A percentile compares a stretch with the other conserved stretches of the same genome.
Evolutionary conservation across 2,329 filamentous ascomycete species (phyloP).

Genomic region (Waltergamsia citrina): DNA sequence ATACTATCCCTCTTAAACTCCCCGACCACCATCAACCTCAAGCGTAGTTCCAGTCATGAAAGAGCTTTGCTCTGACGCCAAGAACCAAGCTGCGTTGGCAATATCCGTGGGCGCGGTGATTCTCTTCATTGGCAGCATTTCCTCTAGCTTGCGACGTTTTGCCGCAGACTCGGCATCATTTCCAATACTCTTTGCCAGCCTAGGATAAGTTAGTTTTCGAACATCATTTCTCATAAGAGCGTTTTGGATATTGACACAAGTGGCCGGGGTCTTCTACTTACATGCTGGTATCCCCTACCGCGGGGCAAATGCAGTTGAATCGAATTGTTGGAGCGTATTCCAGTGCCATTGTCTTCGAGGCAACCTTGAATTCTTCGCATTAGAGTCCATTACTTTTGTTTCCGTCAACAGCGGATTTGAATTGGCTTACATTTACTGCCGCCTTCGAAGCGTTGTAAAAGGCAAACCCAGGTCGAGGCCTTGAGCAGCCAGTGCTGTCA

Average conservation of each 20-base stretch:
- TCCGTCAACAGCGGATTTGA: not conserved
- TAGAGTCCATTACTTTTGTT: not conserved
- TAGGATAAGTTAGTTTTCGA: not conserved
- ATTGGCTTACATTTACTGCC: slow-evolving; percentile 1
- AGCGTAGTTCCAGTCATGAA: slow-evolving; percentile 2
- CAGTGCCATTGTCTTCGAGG: slow-evolving; percentile 2
- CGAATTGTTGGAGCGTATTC: slow-evolving; percentile 4
- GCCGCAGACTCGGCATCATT: not conserved
- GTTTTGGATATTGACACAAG: not conserved
- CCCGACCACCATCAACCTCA: slow-evolving; percentile 2
- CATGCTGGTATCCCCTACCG: slow-evolving; percentile 2
- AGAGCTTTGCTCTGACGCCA: slow-evolving; percentile 1
- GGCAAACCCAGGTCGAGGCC: slow-evolving; percentile 2
- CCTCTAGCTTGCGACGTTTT: not conserved
- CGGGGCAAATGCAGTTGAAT: slow-evolving; percentile 2
- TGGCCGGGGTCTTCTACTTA: not conserved
- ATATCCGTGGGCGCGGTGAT: slow-evolving; percentile 2
- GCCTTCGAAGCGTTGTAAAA: slow-evolving; percentile 3
- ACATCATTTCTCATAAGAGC: not conserved
- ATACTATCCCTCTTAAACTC: slow-evolving; percentile 1
- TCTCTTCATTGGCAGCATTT: slow-evolving; percentile 3
- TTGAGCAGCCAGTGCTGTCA: slow-evolving; percentile 2
- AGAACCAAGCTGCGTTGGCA: slow-evolving; percentile 3
- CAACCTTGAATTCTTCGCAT: no score
- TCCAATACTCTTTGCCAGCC: slow-evolving; percentile 1